These are phyloP conservation scores for Chlorella ohadii DNA, from an alignment of 139 green algal genomes.

Conservation along the genomic window DNA sequence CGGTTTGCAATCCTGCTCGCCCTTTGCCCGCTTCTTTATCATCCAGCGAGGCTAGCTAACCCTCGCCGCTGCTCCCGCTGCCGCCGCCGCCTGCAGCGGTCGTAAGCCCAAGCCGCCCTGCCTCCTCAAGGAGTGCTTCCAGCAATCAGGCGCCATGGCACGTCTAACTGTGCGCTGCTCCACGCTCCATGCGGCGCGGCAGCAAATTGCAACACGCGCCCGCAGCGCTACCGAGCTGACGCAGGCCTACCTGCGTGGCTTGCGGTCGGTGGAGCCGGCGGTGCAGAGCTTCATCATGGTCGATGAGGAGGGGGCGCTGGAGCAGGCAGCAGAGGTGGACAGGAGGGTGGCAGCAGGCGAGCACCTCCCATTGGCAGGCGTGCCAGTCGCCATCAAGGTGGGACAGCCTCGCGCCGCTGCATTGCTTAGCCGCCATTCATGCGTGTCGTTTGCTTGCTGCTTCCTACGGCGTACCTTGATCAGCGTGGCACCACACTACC, in stretches of 20 bases:
- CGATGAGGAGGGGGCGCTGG: constrained; percentile 34
- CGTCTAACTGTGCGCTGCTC: too few relatives aligned
- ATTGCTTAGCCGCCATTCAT: too few relatives aligned
- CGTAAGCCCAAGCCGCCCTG: too few relatives aligned
- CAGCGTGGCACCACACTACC: not conserved
- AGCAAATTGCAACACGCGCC: not conserved
- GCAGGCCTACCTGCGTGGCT: constrained; percentile 51
- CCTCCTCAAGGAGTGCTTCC: not conserved
- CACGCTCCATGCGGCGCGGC: too few relatives aligned
- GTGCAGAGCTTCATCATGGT: constrained; percentile 63
- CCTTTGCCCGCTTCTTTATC: too few relatives aligned
- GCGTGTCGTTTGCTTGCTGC: not conserved
- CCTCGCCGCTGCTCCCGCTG: not conserved
- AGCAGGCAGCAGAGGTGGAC: constrained; percentile 51
- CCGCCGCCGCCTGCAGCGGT: too few relatives aligned
- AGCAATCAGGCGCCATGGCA: not conserved
- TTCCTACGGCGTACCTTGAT: not conserved
- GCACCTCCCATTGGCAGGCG: constrained; percentile 74
- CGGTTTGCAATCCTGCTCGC: too few relatives aligned
- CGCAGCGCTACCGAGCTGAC: constrained; percentile 57
- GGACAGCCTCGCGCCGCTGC: too few relatives aligned
- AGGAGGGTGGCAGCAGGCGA: constrained; percentile 15
- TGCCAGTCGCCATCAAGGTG: constrained; percentile 91
- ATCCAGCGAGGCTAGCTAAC: too few relatives aligned
- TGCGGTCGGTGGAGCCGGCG: constrained; percentile 42